Evolutionary conservation across 345 rosid genomes (phyloP), one percentile per base, ranked within the genome.

Genomic region (Anastatica hierochuntica): DNA sequence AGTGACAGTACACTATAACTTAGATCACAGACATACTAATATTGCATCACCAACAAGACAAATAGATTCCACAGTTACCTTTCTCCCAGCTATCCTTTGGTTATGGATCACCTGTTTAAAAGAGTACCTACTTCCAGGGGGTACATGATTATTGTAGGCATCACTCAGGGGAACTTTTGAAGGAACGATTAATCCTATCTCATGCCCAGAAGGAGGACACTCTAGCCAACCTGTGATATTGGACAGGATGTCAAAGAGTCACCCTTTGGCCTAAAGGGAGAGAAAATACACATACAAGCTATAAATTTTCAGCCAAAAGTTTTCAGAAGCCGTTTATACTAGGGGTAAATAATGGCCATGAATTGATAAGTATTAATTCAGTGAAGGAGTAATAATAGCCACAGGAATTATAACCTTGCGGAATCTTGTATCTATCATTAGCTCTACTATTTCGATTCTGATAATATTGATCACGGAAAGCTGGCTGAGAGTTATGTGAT

Each of bases 121-220:
- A 20, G 99, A 94, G 79, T 94, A 94, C 80, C 99, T 79, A 79
- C 67, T 77, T 44, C 99, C 95, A 43, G 95, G 94, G 69, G 84
- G 94, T 44, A 94, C 72, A 61, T 54, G 64, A 33, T 64, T 89
- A 61, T 82, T 79, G 74, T 70, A 94, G 66, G 72, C 46, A 76
- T 94, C 99, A 52, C 85, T 76, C 33, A 94, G 84, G 8, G 99
- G 99, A 69, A 84, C 94, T 76, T 94, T 94, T 3, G 99, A 94
- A 62, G 99, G 99, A 68, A 94, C 65, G 8, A 94, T 61, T 53
- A 65, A 67, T 57, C 68, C 70, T 26, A 94, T 82, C 63, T 88
- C 99, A 30, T 68, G 58, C 56, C 99, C 99, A 72, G 14, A 58
- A 30, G 84, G 9, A 55, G 99, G 97, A 74, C 99, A 94, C 20